Evolutionary conservation across 805 yeast genomes (phyloP), one percentile per base, ranked within the genome.

Genomic region (Candida ipomoeae): DNA sequence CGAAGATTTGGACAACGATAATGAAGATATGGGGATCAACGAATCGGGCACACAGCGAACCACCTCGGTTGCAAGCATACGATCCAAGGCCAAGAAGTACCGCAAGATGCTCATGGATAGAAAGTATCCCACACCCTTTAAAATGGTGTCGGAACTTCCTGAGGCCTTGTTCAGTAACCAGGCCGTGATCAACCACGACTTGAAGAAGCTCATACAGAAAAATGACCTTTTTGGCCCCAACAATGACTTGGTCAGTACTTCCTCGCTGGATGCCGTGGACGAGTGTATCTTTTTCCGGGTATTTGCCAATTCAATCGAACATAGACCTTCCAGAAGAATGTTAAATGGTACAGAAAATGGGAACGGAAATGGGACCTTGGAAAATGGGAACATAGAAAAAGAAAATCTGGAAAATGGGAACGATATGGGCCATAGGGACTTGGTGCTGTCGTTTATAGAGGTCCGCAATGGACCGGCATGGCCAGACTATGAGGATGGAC

Each of bases 1-100:
- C 6, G 63, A 62, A 17, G 73, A 68, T 39, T 65, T 64, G 26
- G 83, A 78, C 44, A 75, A 77, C 51, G 75, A 69, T 48, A 76
- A 77, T 44, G 83, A 79, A 40, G 83, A 78, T 45, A 74, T 75
- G 69, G 78, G 70, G 31, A 51, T 65, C 44, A 62, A 61, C 55
- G 73, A 54, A 6, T 45, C 58, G 2, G 48, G 53, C 36, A 33
- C 38, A 21, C 56, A 48, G 40, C 45, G 48, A 7, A 56, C 66
- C 31, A 53, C 66, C 41, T 66, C 73, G 5, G 64, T 59, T 14
- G 55, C 69, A 3, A 58, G 75, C 15, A 55, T 69, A 57, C 65
- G 67, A 53, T 58, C 71, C 47, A 65, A 66, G 34, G 52, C 70
- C 29, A 71, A 61, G 48, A 68, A 63, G 51, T 59, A 61, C 44